phyloP scores from a whole-genome alignment of 2,329 filamentous ascomycete genomes.

The Aspergillus quadrilineatus region DNA sequence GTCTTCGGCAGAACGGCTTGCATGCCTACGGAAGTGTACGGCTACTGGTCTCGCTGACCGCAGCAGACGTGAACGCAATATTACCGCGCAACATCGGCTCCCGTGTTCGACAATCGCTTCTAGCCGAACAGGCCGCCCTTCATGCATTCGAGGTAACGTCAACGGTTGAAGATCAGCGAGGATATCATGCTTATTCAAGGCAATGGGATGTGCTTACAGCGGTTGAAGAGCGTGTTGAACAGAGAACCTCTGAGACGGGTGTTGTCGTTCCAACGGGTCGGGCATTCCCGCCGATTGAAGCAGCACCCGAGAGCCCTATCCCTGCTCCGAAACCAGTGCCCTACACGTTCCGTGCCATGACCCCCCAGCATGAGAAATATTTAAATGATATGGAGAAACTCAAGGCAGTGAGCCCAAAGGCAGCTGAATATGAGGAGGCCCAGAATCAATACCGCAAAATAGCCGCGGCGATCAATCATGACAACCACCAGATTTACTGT shows the following conservation, averaged over 20 bases:
- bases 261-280: conserved; percentile 34
- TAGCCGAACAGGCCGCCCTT: conserved; percentile 54
- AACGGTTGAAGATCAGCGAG: conserved; percentile 30
- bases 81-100: conserved; percentile 60
- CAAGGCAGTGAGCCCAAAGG: neutral
- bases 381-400: conserved; percentile 15
- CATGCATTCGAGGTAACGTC: conserved; percentile 55
- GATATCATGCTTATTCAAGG: conserved; percentile 24
- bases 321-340: conserved; percentile 16
- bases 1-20: conserved; percentile 61
- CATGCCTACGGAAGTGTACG: conserved; percentile 77
- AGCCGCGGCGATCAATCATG: conserved; percentile 23
- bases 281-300: conserved; percentile 22
- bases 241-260: conserved; percentile 28
- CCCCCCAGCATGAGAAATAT: conserved; percentile 35
- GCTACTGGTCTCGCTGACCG: conserved; percentile 70
- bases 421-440: conserved; percentile 12
- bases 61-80: conserved; percentile 58
- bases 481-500: conserved; percentile 25
- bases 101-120: conserved; percentile 58
- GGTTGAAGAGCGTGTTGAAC: conserved; percentile 29
- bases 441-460: conserved; percentile 24
- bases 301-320: conserved; percentile 25
- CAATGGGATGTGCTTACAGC: conserved; percentile 25
- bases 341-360: conserved; percentile 39